Evolutionary conservation across 2,329 filamentous ascomycete genomes (phyloP), one percentile per base, ranked within the genome.

Genomic region (Alternaria sp.): DNA sequence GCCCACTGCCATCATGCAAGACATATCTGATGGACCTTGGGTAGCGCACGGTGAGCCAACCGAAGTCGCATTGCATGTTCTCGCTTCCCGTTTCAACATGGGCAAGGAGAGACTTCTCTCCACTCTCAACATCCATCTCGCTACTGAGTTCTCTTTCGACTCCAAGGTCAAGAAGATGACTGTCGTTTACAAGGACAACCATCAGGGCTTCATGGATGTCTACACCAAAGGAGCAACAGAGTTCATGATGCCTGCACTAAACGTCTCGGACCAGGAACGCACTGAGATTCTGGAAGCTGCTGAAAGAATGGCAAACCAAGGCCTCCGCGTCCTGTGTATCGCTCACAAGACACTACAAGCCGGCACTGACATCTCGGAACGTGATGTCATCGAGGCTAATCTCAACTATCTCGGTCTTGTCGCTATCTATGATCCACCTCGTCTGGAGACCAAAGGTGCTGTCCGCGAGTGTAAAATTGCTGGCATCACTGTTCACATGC

Each of bases 341-440:
- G 77, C 75, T 27, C 77, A 79, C 60, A 79, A 77, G 65, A 63
- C 64, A 18, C 63, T 78, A 8, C 65, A 70, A 8, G 43, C 68
- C 14, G 72, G 66, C 25, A 59, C 71, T 9, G 68, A 77, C 36
- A 67, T 78, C n/a, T 65, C 64, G 38, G 70, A 76, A 41, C 90
- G 93, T 6, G 80, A 82, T 6, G 79, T 84, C 5, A 85, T 94
- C 14, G 93, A 96, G 74, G 81, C 82, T 36, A 83, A 87, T 30
- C 86, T 97, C 32, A 85, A 84, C 3, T 91, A 96, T 63, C 86
- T 92, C 14, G 94, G 93, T n/a, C 85, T 97, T 10, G 89, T 91
- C 50, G 93, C 92, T 57, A 90, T 97, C 64, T 94, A 95, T 74
- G 93, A 97, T 68, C 93, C 93, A 4, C 93, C 92, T 57, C 91